Conservation (phyloP, 1,139 yeast species). For the Debaryomyces psychrophilus region DNA sequence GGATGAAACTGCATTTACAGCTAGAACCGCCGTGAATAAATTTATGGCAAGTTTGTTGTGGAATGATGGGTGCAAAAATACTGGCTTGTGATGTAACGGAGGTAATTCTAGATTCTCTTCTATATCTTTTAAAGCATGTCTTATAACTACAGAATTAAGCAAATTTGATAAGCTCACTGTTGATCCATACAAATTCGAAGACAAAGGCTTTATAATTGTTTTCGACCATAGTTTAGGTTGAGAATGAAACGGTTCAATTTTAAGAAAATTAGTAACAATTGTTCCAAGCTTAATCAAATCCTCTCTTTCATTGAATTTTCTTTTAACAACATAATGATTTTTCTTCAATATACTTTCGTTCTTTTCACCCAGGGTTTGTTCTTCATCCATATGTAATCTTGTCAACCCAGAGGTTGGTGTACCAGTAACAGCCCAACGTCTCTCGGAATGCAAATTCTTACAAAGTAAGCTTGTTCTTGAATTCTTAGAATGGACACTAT, state of each 20-base stretch:
- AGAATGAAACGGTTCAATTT: constrained; percentile 60
- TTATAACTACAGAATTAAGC: constrained; percentile 50
- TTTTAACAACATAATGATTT: constrained; percentile 43
- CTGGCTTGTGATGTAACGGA: constrained; percentile 57
- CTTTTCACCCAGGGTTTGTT: constrained; percentile 23
- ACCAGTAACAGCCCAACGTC: constrained; percentile 76
- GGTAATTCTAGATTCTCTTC: constrained; percentile 62
- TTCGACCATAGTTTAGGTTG: constrained; percentile 52
- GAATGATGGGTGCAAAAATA: constrained; percentile 59
- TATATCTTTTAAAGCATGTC: constrained; percentile 58
- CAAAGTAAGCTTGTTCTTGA: constrained; percentile 56
- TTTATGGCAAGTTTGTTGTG: constrained; percentile 65
- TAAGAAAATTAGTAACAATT: constrained; percentile 55
- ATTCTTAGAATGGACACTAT: constrained; percentile 55
- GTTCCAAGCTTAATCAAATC: constrained; percentile 59
- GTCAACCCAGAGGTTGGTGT: constrained; percentile 76
- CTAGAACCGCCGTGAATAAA: constrained; percentile 65
- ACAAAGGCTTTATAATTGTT: constrained; percentile 52
- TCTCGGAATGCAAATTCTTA: constrained; percentile 52
- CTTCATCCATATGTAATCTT: constrained; percentile 56
- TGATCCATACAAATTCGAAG: constrained; percentile 41
- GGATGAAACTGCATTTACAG: constrained; percentile 73
- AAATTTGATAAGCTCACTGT: constrained; percentile 42
- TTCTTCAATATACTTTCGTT: constrained; percentile 22
- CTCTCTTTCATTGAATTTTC: constrained; percentile 41